Percentiles rank a stretch among this genome's conserved stretches.
Evolutionary conservation across 345 rosid genomes (phyloP).

Genomic region (Anastatica hierochuntica): DNA sequence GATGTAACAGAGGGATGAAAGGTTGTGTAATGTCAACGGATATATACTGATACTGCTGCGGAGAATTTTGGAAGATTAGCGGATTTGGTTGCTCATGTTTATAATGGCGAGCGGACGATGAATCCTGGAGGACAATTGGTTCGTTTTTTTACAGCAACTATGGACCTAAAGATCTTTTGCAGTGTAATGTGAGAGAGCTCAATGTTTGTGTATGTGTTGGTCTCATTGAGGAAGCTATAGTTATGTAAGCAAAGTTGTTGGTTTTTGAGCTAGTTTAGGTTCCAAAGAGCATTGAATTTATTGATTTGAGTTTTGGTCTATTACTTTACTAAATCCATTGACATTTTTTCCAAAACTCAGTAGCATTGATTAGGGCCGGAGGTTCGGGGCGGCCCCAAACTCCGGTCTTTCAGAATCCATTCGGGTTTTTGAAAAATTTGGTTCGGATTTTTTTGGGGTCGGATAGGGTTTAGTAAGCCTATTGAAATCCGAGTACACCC

Average conservation of each 20-base stretch:
- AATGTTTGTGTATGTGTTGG: background rate
- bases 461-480: too few relatives aligned
- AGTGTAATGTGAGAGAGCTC: constrained; percentile 3
- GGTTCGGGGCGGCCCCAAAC: too few relatives aligned
- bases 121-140: background rate
- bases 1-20: background rate
- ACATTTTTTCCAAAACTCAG: too few relatives aligned
- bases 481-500: too few relatives aligned
- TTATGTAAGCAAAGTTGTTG: background rate
- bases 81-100: background rate
- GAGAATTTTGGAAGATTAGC: background rate
- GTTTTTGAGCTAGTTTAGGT: background rate
- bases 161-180: background rate
- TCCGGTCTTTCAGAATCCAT: too few relatives aligned
- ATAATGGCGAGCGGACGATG: background rate
- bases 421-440: too few relatives aligned
- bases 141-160: background rate
- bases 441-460: too few relatives aligned
- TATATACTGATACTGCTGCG: background rate
- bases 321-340: too few relatives aligned
- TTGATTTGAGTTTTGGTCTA: too few relatives aligned
- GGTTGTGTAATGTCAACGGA: background rate
- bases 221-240: background rate
- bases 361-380: too few relatives aligned
- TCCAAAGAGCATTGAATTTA: background rate